Conservation (phyloP, 2,329 filamentous ascomycete genomes). For the Alternaria ventricosa region DNA sequence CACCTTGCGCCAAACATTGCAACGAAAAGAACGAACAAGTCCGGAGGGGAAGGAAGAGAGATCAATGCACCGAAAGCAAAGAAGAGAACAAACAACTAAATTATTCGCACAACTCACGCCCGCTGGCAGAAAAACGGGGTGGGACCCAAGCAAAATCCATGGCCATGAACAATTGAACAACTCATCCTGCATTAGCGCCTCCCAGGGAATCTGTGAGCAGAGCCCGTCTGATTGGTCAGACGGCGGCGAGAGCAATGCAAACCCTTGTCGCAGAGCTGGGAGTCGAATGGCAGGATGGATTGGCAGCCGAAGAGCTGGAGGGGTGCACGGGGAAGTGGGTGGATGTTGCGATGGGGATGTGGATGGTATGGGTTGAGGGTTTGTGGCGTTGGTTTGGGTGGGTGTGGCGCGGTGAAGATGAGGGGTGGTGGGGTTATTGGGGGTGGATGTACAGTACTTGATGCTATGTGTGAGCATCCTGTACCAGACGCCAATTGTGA, state of each 20-base stretch:
- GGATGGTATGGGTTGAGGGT: not conserved
- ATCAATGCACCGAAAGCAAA: slow-evolving; percentile 10
- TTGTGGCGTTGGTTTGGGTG: not conserved
- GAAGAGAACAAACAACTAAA: slow-evolving; percentile 19
- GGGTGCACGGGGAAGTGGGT: slow-evolving; percentile 6
- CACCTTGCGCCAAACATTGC: not conserved
- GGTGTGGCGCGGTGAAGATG: not conserved
- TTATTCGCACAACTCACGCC: slow-evolving; percentile 28
- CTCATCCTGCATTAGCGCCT: slow-evolving; percentile 49
- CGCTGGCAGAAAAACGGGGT: slow-evolving; percentile 24
- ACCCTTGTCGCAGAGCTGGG: not conserved
- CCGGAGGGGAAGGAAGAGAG: not conserved
- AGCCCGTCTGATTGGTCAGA: slow-evolving; percentile 30
- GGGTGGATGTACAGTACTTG: not conserved
- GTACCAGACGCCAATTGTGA: not conserved
- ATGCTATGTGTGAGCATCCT: not conserved
- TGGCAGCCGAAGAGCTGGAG: slow-evolving; percentile 11
- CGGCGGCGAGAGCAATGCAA: slow-evolving; percentile 3
- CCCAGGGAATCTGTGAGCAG: slow-evolving; percentile 30
- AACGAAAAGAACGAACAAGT: not conserved
- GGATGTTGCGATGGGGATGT: not conserved
- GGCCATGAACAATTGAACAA: slow-evolving; percentile 44
- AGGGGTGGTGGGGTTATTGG: not conserved
- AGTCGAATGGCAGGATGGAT: slow-evolving; percentile 5
- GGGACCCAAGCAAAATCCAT: slow-evolving; percentile 32